A percentile compares a stretch with the other conserved stretches of the same genome.
phyloP scores from a whole-genome alignment of 2,329 filamentous ascomycete species.

The Rutstroemia sydowiana region DNA sequence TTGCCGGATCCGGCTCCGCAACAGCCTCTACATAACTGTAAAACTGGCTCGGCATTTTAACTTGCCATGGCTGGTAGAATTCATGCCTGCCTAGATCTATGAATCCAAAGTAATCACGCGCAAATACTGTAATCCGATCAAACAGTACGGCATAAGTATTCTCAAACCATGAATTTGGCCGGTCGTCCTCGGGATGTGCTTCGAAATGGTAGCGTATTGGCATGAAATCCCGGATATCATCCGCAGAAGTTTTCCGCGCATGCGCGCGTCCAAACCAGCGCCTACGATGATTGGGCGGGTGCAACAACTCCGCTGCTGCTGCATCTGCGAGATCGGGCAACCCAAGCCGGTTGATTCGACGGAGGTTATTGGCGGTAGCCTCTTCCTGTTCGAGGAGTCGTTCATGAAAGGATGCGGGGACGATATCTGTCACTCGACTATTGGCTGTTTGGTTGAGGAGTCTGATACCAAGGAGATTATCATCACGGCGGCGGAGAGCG shows the following conservation, averaged over 20 bases:
- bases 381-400: too few relatives aligned
- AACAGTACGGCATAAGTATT: constrained; percentile 14
- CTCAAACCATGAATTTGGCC: constrained; percentile 18
- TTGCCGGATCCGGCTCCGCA: constrained; percentile 18
- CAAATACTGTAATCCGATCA: constrained; percentile 7
- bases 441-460: background rate
- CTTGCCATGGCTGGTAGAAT: constrained; percentile 14
- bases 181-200: constrained; percentile 16
- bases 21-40: constrained; percentile 17
- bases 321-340: too few relatives aligned
- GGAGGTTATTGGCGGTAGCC: background rate
- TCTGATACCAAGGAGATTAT: background rate
- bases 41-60: constrained; percentile 17
- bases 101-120: constrained; percentile 13
- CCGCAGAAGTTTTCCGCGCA: background rate
- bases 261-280: background rate
- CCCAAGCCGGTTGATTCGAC: background rate
- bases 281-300: too few relatives aligned
- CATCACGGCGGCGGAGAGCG: background rate
- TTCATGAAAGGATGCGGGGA: background rate
- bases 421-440: background rate
- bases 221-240: constrained; percentile 8
- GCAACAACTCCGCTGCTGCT: too few relatives aligned
- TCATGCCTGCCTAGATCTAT: constrained; percentile 11
- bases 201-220: constrained; percentile 13